phyloP scores from a whole-genome alignment of 371 early-diverging fungal species.

The Mucor saturninus region DNA sequence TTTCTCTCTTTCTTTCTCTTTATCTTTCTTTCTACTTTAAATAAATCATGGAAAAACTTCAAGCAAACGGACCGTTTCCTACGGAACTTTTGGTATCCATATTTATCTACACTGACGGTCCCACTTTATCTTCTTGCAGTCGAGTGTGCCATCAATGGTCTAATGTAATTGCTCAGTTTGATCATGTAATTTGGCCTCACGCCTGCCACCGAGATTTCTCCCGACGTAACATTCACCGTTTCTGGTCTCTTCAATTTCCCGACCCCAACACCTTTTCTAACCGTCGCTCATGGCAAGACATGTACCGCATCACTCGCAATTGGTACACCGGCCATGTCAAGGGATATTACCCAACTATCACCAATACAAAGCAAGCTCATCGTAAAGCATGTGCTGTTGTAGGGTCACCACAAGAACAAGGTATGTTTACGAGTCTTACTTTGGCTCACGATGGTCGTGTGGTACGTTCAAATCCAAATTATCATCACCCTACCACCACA shows the following conservation, averaged over 20 bases:
- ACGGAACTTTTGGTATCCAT: slow-evolving; percentile 45
- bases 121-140: slow-evolving; percentile 30
- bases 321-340: slow-evolving; percentile 55
- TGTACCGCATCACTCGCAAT: slow-evolving; percentile 59
- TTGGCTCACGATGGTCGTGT: slow-evolving; percentile 36
- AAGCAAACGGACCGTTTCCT: slow-evolving; percentile 29
- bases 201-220: slow-evolving; percentile 38
- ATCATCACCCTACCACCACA: slow-evolving; percentile 30
- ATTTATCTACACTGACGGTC: slow-evolving; percentile 44
- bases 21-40: slow-evolving; percentile 10
- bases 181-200: slow-evolving; percentile 45
- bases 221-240: slow-evolving; percentile 21
- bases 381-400: slow-evolving; percentile 36
- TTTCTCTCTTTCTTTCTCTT: slow-evolving; percentile 14
- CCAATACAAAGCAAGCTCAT: not conserved
- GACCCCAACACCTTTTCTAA: slow-evolving; percentile 7
- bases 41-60: not conserved
- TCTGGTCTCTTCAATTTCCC: slow-evolving; percentile 50
- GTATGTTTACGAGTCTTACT: slow-evolving; percentile 49
- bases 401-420: slow-evolving; percentile 59
- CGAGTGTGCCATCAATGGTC: slow-evolving; percentile 46
- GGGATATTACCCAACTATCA: slow-evolving; percentile 45
- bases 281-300: slow-evolving; percentile 49
- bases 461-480: slow-evolving; percentile 61
- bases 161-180: slow-evolving; percentile 38